phyloP scores from a whole-genome alignment of 225 moss, liverwort and hornwort genomes.

The Sphagnum contortum region DNA sequence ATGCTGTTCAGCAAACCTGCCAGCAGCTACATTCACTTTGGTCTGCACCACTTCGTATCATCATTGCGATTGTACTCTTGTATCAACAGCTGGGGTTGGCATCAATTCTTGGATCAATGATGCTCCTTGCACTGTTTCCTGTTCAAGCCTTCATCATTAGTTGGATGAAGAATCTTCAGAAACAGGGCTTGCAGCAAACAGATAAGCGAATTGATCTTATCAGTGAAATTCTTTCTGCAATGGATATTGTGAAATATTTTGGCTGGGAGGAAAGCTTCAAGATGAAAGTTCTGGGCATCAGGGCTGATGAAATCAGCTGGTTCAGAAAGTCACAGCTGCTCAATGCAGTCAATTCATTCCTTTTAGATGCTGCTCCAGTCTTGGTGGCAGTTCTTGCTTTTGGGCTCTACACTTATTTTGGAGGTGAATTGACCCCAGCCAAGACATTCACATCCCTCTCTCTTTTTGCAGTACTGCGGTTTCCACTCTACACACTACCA shows the following conservation, averaged over 20 bases:
- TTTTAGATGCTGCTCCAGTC: constrained; percentile 39
- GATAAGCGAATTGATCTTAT: constrained; percentile 44
- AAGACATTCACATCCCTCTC: constrained; percentile 46
- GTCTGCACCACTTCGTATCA: constrained; percentile 58
- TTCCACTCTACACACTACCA: constrained; percentile 45
- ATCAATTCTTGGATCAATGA: constrained; percentile 18
- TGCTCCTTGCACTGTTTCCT: constrained; percentile 39
- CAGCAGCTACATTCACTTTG: constrained; percentile 73
- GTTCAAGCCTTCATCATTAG: constrained; percentile 33
- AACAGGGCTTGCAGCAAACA: constrained; percentile 32
- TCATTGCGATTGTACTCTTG: constrained; percentile 39
- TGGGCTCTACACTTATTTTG: constrained; percentile 23
- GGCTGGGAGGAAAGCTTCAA: constrained; percentile 43
- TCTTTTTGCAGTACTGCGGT: constrained; percentile 33
- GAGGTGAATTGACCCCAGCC: constrained; percentile 30
- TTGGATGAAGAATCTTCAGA: constrained; percentile 24
- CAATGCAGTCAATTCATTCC: constrained; percentile 25
- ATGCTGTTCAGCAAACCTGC: constrained; percentile 62
- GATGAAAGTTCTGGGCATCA: constrained; percentile 19
- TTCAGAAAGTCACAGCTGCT: constrained; percentile 34
- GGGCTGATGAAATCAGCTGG: constrained; percentile 30
- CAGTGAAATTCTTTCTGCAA: constrained; percentile 38
- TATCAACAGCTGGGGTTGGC: constrained; percentile 31
- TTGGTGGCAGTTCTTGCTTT: constrained; percentile 35
- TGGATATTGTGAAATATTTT: constrained; percentile 51